phyloP scores from a whole-genome alignment of 2,329 filamentous ascomycete species.

The Clarireedia monteithiana region DNA sequence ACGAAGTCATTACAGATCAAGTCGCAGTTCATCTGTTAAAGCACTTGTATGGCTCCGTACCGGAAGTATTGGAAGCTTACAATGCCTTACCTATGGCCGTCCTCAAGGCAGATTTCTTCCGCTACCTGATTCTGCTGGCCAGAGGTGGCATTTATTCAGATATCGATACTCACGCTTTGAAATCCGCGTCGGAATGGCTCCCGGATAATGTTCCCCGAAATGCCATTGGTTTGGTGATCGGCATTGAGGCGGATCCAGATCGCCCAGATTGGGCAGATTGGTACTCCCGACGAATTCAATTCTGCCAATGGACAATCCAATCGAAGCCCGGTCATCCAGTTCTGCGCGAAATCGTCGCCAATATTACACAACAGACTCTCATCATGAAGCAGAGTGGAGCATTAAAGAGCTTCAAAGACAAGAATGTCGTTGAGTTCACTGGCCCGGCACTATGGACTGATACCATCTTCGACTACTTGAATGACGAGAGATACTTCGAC shows the following conservation, averaged over 20 bases:
- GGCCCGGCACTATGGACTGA: slow-evolving; percentile 95
- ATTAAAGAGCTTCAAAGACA: slow-evolving; percentile 49
- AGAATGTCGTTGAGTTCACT: slow-evolving; percentile 85
- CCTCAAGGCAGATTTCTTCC: slow-evolving; percentile 67
- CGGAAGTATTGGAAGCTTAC: slow-evolving; percentile 73
- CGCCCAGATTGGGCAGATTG: slow-evolving; percentile 86
- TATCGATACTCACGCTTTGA: slow-evolving; percentile 84
- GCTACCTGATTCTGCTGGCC: slow-evolving; percentile 64
- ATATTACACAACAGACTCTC: slow-evolving; percentile 77
- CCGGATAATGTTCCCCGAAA: slow-evolving; percentile 68
- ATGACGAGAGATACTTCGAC: slow-evolving; percentile 82
- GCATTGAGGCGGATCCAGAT: slow-evolving; percentile 94
- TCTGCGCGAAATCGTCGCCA: slow-evolving; percentile 76
- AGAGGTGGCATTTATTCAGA: slow-evolving; percentile 80
- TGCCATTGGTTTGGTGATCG: slow-evolving; percentile 78
- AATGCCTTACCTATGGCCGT: slow-evolving; percentile 64
- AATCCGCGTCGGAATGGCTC: slow-evolving; percentile 81
- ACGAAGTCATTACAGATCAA: slow-evolving; percentile 93
- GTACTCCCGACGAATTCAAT: slow-evolving; percentile 95
- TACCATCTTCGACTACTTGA: slow-evolving; percentile 85
- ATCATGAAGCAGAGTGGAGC: slow-evolving; percentile 60
- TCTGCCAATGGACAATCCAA: slow-evolving; percentile 99
- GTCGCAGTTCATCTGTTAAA: slow-evolving; percentile 74
- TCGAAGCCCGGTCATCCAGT: slow-evolving; percentile 90
- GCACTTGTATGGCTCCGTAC: slow-evolving; percentile 77